Evolutionary conservation across 1,284 basidiomycete species (phyloP).

Genomic region (Marasmius fiardii): DNA sequence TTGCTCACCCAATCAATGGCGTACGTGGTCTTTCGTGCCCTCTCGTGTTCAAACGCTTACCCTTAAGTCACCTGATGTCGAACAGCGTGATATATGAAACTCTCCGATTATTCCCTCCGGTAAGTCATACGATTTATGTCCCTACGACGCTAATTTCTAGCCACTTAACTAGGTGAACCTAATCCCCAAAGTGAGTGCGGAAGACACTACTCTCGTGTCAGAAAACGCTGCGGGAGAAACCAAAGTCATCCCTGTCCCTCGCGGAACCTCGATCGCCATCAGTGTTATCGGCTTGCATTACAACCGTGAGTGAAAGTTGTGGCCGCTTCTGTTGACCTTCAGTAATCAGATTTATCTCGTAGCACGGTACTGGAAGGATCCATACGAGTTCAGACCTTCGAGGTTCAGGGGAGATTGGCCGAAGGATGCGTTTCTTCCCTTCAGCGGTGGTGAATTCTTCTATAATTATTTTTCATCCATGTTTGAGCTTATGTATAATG

Average conservation of each 20-base stretch:
- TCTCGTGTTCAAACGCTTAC: neutral
- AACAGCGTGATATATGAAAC: constrained; percentile 54
- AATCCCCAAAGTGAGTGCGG: constrained; percentile 47
- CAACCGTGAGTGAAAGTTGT: constrained; percentile 31
- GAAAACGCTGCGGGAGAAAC: constrained; percentile 34
- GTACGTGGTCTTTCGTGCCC: constrained; percentile 27
- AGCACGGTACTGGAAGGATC: constrained; percentile 55
- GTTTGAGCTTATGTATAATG: neutral
- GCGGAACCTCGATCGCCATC: constrained; percentile 38
- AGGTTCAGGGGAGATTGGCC: constrained; percentile 50
- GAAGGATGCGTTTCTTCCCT: constrained; percentile 50
- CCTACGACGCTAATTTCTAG: neutral
- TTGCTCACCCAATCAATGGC: constrained; percentile 42
- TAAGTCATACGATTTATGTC: constrained; percentile 23
- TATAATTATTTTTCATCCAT: neutral
- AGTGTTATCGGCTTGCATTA: constrained; percentile 44
- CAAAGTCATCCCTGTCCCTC: constrained; percentile 38
- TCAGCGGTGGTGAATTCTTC: constrained; percentile 40
- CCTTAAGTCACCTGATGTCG: neutral
- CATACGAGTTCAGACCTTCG: constrained; percentile 44
- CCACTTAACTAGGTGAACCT: constrained; percentile 28
- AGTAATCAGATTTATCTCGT: constrained; percentile 1
- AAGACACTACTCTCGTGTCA: constrained; percentile 40
- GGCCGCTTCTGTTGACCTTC: neutral
- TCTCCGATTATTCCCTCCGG: constrained; percentile 56